Conservation (phyloP, 108 stramenopile species). For the Cylindrotheca fusiformis region DNA sequence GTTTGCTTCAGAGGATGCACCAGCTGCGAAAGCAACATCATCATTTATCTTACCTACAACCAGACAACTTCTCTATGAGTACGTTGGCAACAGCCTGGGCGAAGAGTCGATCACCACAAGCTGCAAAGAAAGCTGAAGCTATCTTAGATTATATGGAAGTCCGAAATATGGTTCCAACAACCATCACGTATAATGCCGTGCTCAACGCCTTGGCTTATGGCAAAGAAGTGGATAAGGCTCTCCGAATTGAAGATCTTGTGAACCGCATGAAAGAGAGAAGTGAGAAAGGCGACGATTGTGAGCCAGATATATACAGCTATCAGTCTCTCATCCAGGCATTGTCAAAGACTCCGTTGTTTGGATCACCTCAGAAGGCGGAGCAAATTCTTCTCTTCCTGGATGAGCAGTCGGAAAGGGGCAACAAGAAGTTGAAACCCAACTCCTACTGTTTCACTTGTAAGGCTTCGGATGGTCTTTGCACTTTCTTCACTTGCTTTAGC, state of each 20-base stretch:
- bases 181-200: conserved; percentile 57
- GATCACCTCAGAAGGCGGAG: conserved; percentile 44
- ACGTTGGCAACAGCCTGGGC: conserved; percentile 39
- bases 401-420: conserved; percentile 6
- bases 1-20: conserved; percentile 31
- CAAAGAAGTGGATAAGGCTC: conserved; percentile 32
- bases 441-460: conserved; percentile 31
- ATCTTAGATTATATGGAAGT: conserved; percentile 58
- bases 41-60: conserved; percentile 14
- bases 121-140: conserved; percentile 40
- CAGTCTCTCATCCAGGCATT: conserved; percentile 38
- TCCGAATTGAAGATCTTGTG: conserved; percentile 35
- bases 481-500: neutral
- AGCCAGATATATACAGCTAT: conserved; percentile 32
- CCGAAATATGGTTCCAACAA: conserved; percentile 47
- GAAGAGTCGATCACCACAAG: conserved; percentile 24
- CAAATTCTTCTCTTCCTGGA: conserved; percentile 35
- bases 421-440: conserved; percentile 21
- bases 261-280: conserved; percentile 46
- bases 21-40: neutral
- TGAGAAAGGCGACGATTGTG: conserved; percentile 24
- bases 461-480: neutral
- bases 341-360: conserved; percentile 25
- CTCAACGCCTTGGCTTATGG: conserved; percentile 51
- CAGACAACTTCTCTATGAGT: conserved; percentile 35